Percentiles rank a stretch among this genome's conserved stretches.
Conservation (phyloP, 2,329 filamentous ascomycete species). For the Xylariaceae sp. region DNA sequence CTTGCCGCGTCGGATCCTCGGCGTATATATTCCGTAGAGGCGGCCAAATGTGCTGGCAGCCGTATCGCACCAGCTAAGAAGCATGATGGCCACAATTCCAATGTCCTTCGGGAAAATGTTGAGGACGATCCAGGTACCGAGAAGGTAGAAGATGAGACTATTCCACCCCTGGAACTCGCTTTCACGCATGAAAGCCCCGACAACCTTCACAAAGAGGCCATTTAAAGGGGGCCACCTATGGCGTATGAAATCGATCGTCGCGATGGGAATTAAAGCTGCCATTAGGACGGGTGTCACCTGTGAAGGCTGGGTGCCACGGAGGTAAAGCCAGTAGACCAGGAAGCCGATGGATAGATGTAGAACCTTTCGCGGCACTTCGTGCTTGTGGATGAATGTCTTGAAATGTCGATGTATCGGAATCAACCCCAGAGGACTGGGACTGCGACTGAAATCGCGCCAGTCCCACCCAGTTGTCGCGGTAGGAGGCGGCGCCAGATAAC, state of each 20-base stretch:
- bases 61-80: conserved; percentile 97
- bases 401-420: conserved; percentile 96
- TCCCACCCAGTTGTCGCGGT: conserved; percentile 63
- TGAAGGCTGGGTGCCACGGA: conserved; percentile 72
- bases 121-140: conserved; percentile 86
- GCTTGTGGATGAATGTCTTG: conserved; percentile 89
- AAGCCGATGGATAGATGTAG: conserved; percentile 97
- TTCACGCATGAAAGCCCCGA: conserved; percentile 95
- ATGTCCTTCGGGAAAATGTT: conserved; percentile 92
- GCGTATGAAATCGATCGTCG: conserved; percentile 77
- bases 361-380: conserved; percentile 92
- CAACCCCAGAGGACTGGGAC: conserved; percentile 87
- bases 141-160: conserved; percentile 93
- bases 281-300: conserved; percentile 86
- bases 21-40: conserved; percentile 86
- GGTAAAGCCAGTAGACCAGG: conserved; percentile 84
- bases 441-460: conserved; percentile 88
- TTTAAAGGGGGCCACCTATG: conserved; percentile 84
- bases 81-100: conserved; percentile 82
- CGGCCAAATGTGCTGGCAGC: conserved; percentile 94
- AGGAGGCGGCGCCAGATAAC: conserved; percentile 71
- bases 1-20: conserved; percentile 82
- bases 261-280: conserved; percentile 79
- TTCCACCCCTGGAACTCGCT: conserved; percentile 94
- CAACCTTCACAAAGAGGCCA: conserved; percentile 76